Base-by-base conservation (phyloP, 75 land plant species). In the Sequoiadendron giganteum region DNA sequence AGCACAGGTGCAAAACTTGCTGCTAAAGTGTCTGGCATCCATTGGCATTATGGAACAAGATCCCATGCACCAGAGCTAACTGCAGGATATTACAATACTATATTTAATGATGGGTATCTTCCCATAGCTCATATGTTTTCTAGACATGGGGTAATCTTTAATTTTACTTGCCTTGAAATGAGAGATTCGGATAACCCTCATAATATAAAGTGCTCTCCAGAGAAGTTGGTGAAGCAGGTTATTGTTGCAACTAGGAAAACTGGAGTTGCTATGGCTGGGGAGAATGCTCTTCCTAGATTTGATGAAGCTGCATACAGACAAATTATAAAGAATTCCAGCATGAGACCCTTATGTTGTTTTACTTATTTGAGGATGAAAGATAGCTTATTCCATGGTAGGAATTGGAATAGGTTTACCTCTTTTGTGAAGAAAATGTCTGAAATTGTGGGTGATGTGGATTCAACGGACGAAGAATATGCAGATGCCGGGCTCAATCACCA, bases 321-420 rank as follows among this genome's bases (percentile, higher is more conserved):
- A 18, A 45, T 89, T 80, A 48, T 89, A 11, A 42, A 86, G 87
- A 89, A 86, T 34, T 86, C 80, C 16, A 61, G 70, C 8, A 47
- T 34, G 42, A 92, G 79, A 42, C 90, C 88, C n/a, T 95, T 97
- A 94, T 91, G 90, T 86, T 93, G 91, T 28, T 95, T 94, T 87
- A 96, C 96, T 3, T 96, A 92, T 87, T 86, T 96, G 93, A 90
- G 98, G 87, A 96, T 96, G 96, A 90, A 88, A 84, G 93, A 95
- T 78, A 48, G 91, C 5, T 79, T 95, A 61, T 94, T 96, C 83
- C 91, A 95, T 56, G 81, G 90, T 39, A 95, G 93, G n/a, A 96
- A 96, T 80, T 96, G 96, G 96, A 87, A 91, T 86, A 80, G 43
- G 87, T 95, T 95, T 86, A 93, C 92, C 58, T 89, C 88, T 32